Evolutionary conservation across 2,329 filamentous ascomycete genomes (phyloP), one percentile per base, ranked within the genome.

Genomic region (Aspergillus glaucus): DNA sequence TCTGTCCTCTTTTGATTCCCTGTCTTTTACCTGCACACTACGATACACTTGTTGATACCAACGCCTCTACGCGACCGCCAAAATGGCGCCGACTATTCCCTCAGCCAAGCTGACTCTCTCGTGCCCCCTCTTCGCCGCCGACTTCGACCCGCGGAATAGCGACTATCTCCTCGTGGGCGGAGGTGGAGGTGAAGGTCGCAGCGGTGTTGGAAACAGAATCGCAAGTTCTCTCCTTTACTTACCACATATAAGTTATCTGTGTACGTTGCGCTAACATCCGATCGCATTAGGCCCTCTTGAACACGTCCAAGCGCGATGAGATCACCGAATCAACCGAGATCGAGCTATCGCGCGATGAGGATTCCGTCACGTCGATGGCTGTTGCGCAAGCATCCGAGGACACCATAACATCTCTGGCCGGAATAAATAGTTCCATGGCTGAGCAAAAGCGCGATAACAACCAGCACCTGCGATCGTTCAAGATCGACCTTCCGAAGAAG

Each of bases 191-290:
- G 84, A 88, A 55, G 84, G 87, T 44, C 81, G 82, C 55, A 89
- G 82, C 57, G 90, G 89, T 41, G 87, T 95, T 19, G 83, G 84
- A 49, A 95, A 95, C 75, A 89, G 89, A 70, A 89, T 95, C 62
- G 87, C 87, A 71, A 63, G 84, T 74, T 36, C 42, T 26, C 15
- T 14, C 28, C 41, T n/a, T 34, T 4, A 40, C 43, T 21, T 43
- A 19, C 21, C 36, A 10, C 21, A 12, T 24, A 15, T 21, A 15
- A 28, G 17, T 37, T 30, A 30, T 12, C 3, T 30, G 10, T 30
- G 8, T 12, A 30, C 26, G 9, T 30, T 30, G 10, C 10, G 26
- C 26, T 30, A 30, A 30, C 26, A 30, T 30, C 10, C 26, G 26
- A 30, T 30, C 26, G 26, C 26, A 30, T 12, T 58, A 88, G 85